Evolutionary conservation across 306 rosid species (phyloP).

Genomic region (Nissolia schottii): DNA sequence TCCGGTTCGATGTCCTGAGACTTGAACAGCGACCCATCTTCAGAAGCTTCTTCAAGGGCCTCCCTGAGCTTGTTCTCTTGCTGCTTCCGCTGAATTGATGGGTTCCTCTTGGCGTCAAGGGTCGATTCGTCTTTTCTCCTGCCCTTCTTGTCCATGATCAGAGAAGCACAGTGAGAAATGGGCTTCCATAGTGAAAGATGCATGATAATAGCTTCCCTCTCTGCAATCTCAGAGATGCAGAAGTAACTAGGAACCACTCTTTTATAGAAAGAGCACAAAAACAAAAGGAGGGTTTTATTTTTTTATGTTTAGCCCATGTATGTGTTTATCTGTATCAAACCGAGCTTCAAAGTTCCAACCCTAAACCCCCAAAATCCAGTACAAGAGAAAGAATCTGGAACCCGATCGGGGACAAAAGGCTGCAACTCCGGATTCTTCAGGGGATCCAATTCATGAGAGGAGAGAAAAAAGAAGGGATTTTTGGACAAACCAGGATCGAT

Average conservation of each 20-base stretch:
- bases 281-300: not conserved
- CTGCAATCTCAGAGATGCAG: conserved; percentile 1
- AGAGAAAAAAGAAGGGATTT: not conserved
- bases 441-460: conserved; percentile 26
- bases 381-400: conserved; percentile 16
- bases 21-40: conserved; percentile 74
- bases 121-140: conserved; percentile 55
- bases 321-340: not conserved
- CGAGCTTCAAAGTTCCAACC: conserved; percentile 21
- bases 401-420: conserved; percentile 15
- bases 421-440: conserved; percentile 12
- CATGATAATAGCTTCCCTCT: conserved; percentile 50
- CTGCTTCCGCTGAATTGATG: conserved; percentile 69
- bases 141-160: conserved; percentile 83
- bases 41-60: conserved; percentile 99
- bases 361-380: conserved; percentile 15
- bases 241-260: not conserved
- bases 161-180: conserved; percentile 88
- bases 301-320: conserved; percentile 35
- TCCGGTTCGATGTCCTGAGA: conserved; percentile 72
- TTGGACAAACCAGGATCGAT: not conserved
- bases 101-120: conserved; percentile 42
- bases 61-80: conserved; percentile 93
- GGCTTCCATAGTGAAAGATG: conserved; percentile 98
- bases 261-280: not conserved